Base-by-base conservation (phyloP, 202 grass and related monocot genomes). In the Schoenoplectus triqueter region DNA sequence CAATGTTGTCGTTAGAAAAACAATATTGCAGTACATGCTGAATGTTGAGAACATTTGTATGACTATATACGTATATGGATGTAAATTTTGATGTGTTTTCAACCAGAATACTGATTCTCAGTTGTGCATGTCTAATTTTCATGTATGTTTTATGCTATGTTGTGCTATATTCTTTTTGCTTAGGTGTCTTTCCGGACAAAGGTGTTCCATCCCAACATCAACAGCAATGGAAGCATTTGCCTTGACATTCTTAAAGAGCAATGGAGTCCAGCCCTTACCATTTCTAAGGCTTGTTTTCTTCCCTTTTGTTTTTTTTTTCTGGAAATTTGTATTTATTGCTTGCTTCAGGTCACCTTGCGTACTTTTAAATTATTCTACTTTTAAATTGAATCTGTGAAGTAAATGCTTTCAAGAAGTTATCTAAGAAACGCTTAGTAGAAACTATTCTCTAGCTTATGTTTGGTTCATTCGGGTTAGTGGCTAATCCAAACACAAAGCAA, bases 161-260 rank as follows among this genome's bases (percentile, higher is more conserved):
- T 63, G 50, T 10, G 15, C 44, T 80, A 31, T 49, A 8, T 83
- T 46, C 19, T 69, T 77, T 60, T 84, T 79, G 7, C 69, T 71
- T 89, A 95, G 89, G 89, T 95, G 41, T 89, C 87, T 10, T 93
- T 91, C n/a, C 77, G 89, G 0, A 95, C 91, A 17, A 95, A 91
- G 89, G 91, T 93, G n/a, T 96, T 96, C 72, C 91, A 96, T 85
- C 93, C 93, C 74, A 96, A 96, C 61, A 88, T 93, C 47, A 91
- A 96, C 66, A 90, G 82, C 86, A 87, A 91, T 50, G 94, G 94
- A 57, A 88, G 88, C 86, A 91, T 93, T 79, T 90, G 88, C 81
- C 91, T 93, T 39, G 88, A 97, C 89, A 97, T 97, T 72, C 55
- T 97, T 39, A 97, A 97, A 89, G 94, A 97, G 60, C 94, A 97